A percentile compares a stretch with the other conserved stretches of the same genome.
Evolutionary conservation across 106 monocot genomes (phyloP).

Genomic region (Dioscorea dumetorum): DNA sequence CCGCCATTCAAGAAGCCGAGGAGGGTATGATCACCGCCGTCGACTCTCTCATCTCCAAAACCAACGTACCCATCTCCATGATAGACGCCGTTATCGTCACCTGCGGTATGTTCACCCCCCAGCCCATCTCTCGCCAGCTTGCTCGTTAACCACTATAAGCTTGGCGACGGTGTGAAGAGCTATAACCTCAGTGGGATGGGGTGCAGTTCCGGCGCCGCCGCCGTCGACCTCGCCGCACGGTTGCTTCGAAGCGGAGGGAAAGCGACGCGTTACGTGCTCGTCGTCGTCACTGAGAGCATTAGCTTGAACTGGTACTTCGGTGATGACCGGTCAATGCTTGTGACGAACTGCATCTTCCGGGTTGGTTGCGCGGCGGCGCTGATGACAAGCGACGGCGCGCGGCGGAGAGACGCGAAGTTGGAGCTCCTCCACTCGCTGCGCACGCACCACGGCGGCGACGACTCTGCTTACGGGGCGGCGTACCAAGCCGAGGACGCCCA

Average conservation of each 20-base stretch:
- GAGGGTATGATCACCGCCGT: conserved; percentile 44
- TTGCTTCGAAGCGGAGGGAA: conserved; percentile 12
- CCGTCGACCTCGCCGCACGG: conserved; percentile 49
- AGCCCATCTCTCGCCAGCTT: conserved; percentile 51
- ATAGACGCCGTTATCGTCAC: conserved; percentile 46
- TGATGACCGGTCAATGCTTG: conserved; percentile 62
- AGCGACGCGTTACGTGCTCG: conserved; percentile 30
- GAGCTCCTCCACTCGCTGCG: conserved; percentile 46
- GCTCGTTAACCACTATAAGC: conserved; percentile 27
- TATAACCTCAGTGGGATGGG: conserved; percentile 73
- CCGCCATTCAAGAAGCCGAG: conserved; percentile 41
- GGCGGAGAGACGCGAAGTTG: conserved; percentile 31
- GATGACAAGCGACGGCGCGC: conserved; percentile 40
- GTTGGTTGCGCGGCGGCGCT: conserved; percentile 53
- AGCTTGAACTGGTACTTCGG: conserved; percentile 81
- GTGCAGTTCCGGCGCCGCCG: conserved; percentile 44
- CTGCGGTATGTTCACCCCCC: conserved; percentile 43
- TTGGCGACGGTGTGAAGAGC: conserved; percentile 16
- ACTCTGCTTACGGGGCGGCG: conserved; percentile 45
- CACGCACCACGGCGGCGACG: conserved; percentile 64
- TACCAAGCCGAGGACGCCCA: conserved; percentile 47
- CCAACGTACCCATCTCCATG: conserved; percentile 10
- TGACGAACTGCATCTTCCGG: conserved; percentile 83
- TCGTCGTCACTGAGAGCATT: conserved; percentile 61
- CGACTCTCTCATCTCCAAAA: conserved; percentile 38